Percentiles rank a stretch among this genome's conserved stretches.
These are phyloP conservation scores for Kitagawia praeruptora DNA, from an alignment of 129 eudicot genomes.

Conservation along the genomic window DNA sequence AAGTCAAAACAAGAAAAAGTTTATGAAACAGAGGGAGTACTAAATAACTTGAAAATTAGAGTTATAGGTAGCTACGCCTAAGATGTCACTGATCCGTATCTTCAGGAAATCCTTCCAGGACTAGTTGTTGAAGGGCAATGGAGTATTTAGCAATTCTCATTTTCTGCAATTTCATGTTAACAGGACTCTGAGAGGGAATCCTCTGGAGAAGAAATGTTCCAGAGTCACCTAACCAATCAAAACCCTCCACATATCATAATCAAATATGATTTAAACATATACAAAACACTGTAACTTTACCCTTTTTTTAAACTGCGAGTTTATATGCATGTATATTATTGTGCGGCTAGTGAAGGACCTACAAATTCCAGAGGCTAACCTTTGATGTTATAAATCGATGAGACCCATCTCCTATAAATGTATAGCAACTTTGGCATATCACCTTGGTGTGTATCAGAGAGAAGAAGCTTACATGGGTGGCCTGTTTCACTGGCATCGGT, in stretches of 20 bases:
- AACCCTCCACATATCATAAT: background rate
- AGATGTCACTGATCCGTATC: background rate
- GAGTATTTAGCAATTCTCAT: conserved; percentile 49
- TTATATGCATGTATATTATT: background rate
- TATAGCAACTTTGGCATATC: conserved; percentile 62
- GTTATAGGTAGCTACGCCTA: background rate
- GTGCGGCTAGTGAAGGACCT: background rate
- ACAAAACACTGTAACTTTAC: background rate
- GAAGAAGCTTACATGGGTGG: conserved; percentile 50
- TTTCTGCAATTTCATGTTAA: background rate
- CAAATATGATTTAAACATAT: background rate
- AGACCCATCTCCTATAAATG: conserved; percentile 84
- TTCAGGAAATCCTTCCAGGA: conserved; percentile 36
- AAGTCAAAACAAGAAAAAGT: no score
- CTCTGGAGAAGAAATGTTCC: conserved; percentile 41
- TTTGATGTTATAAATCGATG: conserved; percentile 63
- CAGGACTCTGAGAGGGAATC: background rate
- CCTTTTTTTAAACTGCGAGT: background rate
- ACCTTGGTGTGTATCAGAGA: conserved; percentile 85
- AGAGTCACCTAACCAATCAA: conserved; percentile 24
- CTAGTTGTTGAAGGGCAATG: conserved; percentile 55
- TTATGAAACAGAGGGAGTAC: no score
- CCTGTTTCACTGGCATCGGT: conserved; percentile 42
- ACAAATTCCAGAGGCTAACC: conserved; percentile 21
- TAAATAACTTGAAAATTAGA: background rate